Conservation (phyloP, 805 yeast genomes). For the Pichia membranifaciens region DNA sequence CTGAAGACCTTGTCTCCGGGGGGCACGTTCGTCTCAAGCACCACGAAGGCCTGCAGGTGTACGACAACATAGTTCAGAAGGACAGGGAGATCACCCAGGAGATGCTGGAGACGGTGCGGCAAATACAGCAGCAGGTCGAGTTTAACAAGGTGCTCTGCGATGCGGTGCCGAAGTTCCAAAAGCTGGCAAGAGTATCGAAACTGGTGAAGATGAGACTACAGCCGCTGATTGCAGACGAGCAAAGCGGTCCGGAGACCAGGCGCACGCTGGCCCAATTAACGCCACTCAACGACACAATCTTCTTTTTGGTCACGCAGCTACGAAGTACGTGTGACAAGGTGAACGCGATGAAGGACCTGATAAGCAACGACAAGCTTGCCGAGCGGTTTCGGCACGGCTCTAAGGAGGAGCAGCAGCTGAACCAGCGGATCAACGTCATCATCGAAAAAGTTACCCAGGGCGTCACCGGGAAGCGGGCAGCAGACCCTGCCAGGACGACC, state of each 20-base stretch:
- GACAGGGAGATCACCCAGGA: constrained; percentile 20
- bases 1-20: constrained; percentile 52
- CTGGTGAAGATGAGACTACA: neutral
- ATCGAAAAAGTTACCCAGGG: neutral
- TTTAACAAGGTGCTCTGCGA: constrained; percentile 2
- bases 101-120: constrained; percentile 5
- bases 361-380: neutral
- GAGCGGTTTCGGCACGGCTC: neutral
- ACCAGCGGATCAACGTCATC: neutral
- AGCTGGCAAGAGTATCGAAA: neutral
- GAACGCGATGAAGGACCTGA: neutral
- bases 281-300: constrained; percentile 7
- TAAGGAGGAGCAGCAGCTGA: constrained; percentile 4
- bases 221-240: neutral
- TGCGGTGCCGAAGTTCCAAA: neutral
- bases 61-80: constrained; percentile 14
- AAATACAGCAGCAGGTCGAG: constrained; percentile 3
- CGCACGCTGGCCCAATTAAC: neutral
- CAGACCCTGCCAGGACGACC: too few species aligned
- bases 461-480: too few species aligned
- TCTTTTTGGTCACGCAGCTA: constrained; percentile 3
- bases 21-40: constrained; percentile 69
- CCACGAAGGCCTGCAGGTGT: constrained; percentile 47
- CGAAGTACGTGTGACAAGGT: constrained; percentile 3
- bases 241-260: neutral